These are phyloP conservation scores for Adiantum capillusveneris DNA, from an alignment of 75 land plant species.

Conservation along the genomic window DNA sequence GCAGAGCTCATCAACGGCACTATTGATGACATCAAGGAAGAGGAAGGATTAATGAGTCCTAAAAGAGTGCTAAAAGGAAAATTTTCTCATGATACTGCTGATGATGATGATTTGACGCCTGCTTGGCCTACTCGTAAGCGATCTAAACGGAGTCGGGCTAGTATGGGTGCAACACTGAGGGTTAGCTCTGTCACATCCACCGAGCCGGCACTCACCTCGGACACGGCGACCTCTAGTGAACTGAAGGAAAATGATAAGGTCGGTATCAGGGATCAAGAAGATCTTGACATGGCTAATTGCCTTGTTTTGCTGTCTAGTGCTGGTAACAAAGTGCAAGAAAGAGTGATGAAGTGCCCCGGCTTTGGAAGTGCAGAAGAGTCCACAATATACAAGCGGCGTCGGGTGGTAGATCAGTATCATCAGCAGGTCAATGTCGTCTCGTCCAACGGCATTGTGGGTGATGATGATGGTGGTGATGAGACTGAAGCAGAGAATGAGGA, in stretches of 20 bases:
- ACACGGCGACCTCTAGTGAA: neutral
- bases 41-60: too few species aligned
- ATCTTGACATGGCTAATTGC: slow-evolving; percentile 23
- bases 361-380: neutral
- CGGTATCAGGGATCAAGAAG: slow-evolving; percentile 1
- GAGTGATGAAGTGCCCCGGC: too few species aligned
- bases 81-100: too few species aligned
- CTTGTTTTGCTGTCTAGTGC: slow-evolving; percentile 26
- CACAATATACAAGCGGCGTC: neutral
- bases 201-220: neutral
- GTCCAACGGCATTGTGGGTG: slow-evolving; percentile 1
- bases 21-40: too few species aligned
- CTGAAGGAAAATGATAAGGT: neutral
- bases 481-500: too few species aligned
- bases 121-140: too few species aligned
- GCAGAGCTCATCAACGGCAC: too few species aligned
- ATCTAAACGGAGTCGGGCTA: too few species aligned
- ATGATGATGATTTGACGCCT: too few species aligned
- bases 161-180: too few species aligned
- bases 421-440: neutral
- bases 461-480: neutral
- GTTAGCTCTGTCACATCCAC: neutral
- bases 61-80: too few species aligned
- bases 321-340: too few species aligned
- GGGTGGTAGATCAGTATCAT: neutral